Conservation (phyloP, 1,284 basidiomycete species). For the Rhodotorula mucilaginosa region DNA sequence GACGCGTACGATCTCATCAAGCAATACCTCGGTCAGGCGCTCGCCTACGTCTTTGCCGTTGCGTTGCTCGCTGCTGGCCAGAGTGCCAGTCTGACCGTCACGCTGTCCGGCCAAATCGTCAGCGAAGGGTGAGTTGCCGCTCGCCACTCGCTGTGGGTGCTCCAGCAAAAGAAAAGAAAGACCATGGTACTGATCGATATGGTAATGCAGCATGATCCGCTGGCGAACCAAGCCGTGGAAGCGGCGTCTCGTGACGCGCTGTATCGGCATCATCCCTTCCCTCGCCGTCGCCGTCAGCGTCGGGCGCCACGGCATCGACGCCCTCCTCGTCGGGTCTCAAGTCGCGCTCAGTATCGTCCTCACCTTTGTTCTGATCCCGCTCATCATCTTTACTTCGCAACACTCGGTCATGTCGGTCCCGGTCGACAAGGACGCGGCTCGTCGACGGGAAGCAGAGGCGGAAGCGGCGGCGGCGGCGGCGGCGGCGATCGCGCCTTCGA, state of each 20-base stretch:
- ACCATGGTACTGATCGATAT: no score
- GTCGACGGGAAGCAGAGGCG: background rate
- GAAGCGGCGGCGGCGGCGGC: background rate
- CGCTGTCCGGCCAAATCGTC: slow-evolving; percentile 85
- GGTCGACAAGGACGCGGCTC: slow-evolving; percentile 1
- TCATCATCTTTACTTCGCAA: slow-evolving; percentile 41
- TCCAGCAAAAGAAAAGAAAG: no score
- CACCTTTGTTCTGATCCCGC: slow-evolving; percentile 5
- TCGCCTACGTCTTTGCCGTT: slow-evolving; percentile 79
- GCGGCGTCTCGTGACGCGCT: slow-evolving; percentile 76
- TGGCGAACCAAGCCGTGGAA: slow-evolving; percentile 61
- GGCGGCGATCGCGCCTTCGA: background rate
- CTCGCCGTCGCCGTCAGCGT: slow-evolving; percentile 72
- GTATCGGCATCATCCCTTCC: slow-evolving; percentile 82
- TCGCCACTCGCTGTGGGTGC: no score
- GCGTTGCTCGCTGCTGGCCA: slow-evolving; percentile 83
- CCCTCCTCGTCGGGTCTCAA: slow-evolving; percentile 81
- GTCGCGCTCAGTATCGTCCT: slow-evolving; percentile 55
- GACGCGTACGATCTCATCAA: slow-evolving; percentile 75
- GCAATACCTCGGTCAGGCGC: slow-evolving; percentile 65
- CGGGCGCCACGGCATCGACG: slow-evolving; percentile 72
- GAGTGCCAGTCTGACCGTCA: slow-evolving; percentile 88
- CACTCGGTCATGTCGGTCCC: slow-evolving; percentile 39
- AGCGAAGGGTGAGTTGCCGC: slow-evolving; percentile 65
- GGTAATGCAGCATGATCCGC: slow-evolving; percentile 61